These are phyloP conservation scores for Beverwykella pulmonaria DNA, from an alignment of 495 filamentous ascomycete genomes.

Conservation along the genomic window DNA sequence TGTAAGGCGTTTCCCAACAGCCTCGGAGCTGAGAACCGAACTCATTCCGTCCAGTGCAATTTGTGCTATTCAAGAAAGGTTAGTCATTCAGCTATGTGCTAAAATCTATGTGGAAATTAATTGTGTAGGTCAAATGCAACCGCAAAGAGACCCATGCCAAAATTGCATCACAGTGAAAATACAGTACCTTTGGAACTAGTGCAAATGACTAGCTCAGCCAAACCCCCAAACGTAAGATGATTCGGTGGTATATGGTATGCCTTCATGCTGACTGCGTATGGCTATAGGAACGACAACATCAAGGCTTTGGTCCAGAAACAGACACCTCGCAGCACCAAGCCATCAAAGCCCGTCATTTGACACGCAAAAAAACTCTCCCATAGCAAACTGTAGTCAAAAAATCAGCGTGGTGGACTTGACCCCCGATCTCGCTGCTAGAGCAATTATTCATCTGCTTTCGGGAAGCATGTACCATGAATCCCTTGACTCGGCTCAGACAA, in stretches of 20 bases:
- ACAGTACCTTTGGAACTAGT: conserved; percentile 11
- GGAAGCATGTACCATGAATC: neutral
- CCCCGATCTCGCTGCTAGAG: conserved; percentile 1
- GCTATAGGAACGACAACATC: conserved; percentile 16
- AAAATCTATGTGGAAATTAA: neutral
- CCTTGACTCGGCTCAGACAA: neutral
- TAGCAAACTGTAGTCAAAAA: neutral
- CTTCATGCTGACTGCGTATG: neutral
- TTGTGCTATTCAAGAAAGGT: conserved; percentile 19
- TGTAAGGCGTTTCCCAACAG: too few species aligned
- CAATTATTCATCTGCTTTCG: conserved; percentile 10
- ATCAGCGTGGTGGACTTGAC: conserved; percentile 19
- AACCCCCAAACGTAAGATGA: conserved; percentile 13
- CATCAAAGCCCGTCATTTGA: neutral
- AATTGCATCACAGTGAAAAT: neutral
- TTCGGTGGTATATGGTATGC: neutral
- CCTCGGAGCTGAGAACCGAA: too few species aligned
- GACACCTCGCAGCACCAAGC: neutral
- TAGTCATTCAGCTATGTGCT: neutral
- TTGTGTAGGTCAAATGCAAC: conserved; percentile 20
- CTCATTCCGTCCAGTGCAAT: too few species aligned
- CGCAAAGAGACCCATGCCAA: conserved; percentile 20
- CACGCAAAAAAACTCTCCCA: conserved; percentile 17
- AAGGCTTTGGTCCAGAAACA: conserved; percentile 10
- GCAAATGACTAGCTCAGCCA: neutral